Evolutionary conservation across 2,329 filamentous ascomycete genomes (phyloP), one percentile per base, ranked within the genome.

Genomic region (Phoma sp.): DNA sequence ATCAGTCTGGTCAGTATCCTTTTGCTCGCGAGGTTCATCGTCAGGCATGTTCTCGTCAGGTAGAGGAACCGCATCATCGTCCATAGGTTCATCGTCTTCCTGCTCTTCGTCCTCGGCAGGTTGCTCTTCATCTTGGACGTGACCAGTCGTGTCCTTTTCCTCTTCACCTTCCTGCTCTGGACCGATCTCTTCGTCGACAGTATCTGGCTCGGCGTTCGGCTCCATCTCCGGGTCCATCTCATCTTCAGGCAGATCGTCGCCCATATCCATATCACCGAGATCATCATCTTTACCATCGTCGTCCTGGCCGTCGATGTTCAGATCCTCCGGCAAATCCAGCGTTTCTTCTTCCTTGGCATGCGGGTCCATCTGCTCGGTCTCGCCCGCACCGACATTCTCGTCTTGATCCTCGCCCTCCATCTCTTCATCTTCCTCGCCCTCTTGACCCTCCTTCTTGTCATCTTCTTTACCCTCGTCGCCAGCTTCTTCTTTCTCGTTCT

Each of bases 281-380:
- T 67, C 62, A 32, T 79, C 76, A 59, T 85, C 82, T 47, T 90
- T 74, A 48, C 86, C 80, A 4, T 84, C 83, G 15, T 83, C 80
- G 7, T 77, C 83, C 23, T 90, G 80, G 7, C 85, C 88, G 60
- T 93, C 89, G 49, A 95, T 83, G 52, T 96, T 87, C 81, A 97
- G 89, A 60, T 96, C 91, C 34, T 96, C 92, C 0, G 92, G 92
- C 18, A 96, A 80, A 38, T 93, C 92, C 55, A 96, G 80, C 2
- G 88, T 87, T 56, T 96, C 87, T 64, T 92, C 88, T 70, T 96
- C 89, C 63, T 93, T 85, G 2, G 91, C 85, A 65, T 93, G 88
- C 45, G 92, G 88, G 72, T 91, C 87, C 55, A 85, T 83, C 55
- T 84, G 81, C 70, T 90, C 86, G 47, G 79, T 79, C 46, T 89